phyloP scores from a whole-genome alignment of 176 grass and related monocot genomes.

The Triticum monococcum region DNA sequence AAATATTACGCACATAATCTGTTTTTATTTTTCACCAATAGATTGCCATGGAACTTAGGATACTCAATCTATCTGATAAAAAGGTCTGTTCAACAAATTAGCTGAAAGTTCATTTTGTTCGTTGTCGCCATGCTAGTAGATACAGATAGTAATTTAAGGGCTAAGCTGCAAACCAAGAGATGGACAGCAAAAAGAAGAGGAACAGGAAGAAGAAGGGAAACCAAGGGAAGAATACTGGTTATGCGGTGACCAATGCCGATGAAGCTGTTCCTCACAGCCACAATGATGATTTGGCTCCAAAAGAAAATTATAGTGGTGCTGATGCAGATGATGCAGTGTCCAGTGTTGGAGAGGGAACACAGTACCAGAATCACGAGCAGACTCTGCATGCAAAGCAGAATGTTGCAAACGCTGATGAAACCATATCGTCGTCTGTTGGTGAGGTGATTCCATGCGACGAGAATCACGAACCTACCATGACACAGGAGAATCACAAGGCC shows the following conservation, averaged over 20 bases:
- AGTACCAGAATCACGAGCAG: constrained; percentile 33
- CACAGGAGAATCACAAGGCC: constrained; percentile 37
- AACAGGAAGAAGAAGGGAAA: constrained; percentile 92
- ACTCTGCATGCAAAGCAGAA: constrained; percentile 13
- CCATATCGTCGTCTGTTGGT: constrained; percentile 23
- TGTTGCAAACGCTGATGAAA: constrained; percentile 3
- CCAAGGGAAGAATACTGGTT: constrained; percentile 58
- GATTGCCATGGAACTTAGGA: neutral
- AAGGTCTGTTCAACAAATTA: neutral
- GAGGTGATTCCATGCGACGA: constrained; percentile 30
- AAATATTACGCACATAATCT: neutral
- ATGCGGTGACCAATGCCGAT: constrained; percentile 44
- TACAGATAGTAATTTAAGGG: neutral
- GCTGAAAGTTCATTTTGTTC: constrained; percentile 7
- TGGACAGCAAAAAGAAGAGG: constrained; percentile 94
- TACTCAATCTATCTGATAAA: neutral
- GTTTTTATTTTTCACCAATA: neutral
- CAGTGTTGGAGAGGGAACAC: constrained; percentile 32
- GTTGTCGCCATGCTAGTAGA: neutral
- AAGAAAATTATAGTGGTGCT: constrained; percentile 17
- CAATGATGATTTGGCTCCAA: constrained; percentile 30
- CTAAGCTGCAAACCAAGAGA: constrained; percentile 23
- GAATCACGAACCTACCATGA: constrained; percentile 38
- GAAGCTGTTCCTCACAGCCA: constrained; percentile 29
- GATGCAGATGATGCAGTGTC: constrained; percentile 37